These are phyloP conservation scores for Chiua sp. DNA, from an alignment of 1,284 basidiomycete species.

Conservation along the genomic window DNA sequence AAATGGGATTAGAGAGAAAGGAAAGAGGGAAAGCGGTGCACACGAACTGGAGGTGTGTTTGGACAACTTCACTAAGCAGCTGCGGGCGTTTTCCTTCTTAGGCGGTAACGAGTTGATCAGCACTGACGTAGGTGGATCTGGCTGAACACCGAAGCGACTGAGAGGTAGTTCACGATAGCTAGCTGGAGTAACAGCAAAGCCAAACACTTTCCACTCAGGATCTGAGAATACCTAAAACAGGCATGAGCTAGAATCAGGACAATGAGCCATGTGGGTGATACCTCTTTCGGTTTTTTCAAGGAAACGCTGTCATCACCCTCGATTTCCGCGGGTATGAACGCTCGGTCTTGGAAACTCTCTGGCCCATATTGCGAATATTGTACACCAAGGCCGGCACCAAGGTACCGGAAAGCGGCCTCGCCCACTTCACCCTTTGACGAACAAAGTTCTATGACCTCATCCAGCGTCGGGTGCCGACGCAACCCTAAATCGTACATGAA, in stretches of 20 bases:
- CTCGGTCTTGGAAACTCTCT: constrained; percentile 52
- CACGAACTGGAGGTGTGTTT: not conserved
- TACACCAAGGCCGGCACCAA: constrained; percentile 67
- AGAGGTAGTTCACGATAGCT: constrained; percentile 50
- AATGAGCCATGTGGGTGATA: constrained; percentile 30
- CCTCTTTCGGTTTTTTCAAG: constrained; percentile 66
- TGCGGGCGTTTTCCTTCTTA: constrained; percentile 56
- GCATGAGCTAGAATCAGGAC: too few species aligned
- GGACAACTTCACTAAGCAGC: constrained; percentile 58
- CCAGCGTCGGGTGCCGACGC: constrained; percentile 47
- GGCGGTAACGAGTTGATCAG: constrained; percentile 66
- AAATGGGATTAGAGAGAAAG: too few species aligned
- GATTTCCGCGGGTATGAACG: not conserved
- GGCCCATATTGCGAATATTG: constrained; percentile 70
- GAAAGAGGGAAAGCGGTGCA: too few species aligned
- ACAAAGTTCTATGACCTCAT: constrained; percentile 70
- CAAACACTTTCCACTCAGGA: constrained; percentile 70
- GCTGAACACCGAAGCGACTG: constrained; percentile 70
- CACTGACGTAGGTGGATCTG: constrained; percentile 69
- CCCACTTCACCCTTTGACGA: constrained; percentile 49
- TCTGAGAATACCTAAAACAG: constrained; percentile 71
- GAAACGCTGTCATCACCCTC: not conserved
- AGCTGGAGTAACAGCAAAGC: constrained; percentile 71
- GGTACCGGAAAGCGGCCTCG: constrained; percentile 71
- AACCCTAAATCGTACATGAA: constrained; percentile 5